A percentile compares a stretch with the other conserved stretches of the same genome.
phyloP scores from a whole-genome alignment of 1,139 yeast species.

The Candida pseudoviswanathii region DNA sequence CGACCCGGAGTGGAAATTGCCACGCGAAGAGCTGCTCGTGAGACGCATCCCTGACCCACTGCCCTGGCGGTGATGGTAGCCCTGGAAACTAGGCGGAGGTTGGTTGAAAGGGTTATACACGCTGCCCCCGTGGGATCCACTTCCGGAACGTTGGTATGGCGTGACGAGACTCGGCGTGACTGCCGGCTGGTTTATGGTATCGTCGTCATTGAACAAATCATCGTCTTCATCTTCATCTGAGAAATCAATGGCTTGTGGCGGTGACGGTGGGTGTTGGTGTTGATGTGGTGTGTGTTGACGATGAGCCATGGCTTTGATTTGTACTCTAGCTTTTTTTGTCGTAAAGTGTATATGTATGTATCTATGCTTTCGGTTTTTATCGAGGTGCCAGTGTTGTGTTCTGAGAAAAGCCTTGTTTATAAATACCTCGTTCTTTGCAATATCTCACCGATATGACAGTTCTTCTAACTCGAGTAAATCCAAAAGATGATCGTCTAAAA shows the following conservation, averaged over 20 bases:
- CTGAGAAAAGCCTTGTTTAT: too few relatives aligned
- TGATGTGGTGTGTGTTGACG: too few relatives aligned
- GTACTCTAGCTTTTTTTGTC: too few relatives aligned
- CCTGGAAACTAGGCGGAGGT: not conserved
- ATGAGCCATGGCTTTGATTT: not conserved
- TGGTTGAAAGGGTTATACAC: not conserved
- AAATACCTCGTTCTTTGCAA: too few relatives aligned
- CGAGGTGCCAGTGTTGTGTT: too few relatives aligned
- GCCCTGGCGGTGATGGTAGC: not conserved
- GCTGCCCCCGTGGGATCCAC: not conserved
- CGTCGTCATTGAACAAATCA: slow-evolving; percentile 2
- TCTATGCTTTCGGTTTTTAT: too few relatives aligned
- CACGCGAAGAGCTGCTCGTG: too few relatives aligned
- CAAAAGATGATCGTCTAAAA: too few relatives aligned
- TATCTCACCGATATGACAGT: too few relatives aligned
- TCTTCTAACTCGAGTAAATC: too few relatives aligned
- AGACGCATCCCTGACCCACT: not conserved
- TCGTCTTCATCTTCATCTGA: slow-evolving; percentile 1
- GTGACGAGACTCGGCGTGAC: not conserved
- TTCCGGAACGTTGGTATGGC: not conserved
- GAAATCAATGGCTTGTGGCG: not conserved
- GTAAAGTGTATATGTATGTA: too few relatives aligned
- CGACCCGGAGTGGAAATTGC: not conserved
- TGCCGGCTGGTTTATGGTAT: slow-evolving; percentile 2
- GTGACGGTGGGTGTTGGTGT: not conserved